Percentiles rank a stretch among this genome's conserved stretches.
These are phyloP conservation scores for Malus orientalis DNA, from an alignment of 306 rosid genomes.

Conservation along the genomic window DNA sequence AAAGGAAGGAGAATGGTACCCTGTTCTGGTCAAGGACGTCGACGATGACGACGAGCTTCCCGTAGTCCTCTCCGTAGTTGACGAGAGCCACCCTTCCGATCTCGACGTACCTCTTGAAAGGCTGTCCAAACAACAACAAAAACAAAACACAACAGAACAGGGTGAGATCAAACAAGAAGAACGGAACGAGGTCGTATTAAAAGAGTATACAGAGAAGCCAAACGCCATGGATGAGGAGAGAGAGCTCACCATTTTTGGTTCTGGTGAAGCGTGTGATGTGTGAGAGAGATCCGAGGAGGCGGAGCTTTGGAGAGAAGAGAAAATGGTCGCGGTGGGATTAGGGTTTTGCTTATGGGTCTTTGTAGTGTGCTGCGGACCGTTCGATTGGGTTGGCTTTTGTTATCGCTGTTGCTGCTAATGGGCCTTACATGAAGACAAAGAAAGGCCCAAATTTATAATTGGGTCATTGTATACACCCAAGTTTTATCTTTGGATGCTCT, in stretches of 20 bases:
- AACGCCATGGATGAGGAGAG: background rate
- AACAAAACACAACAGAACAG: background rate
- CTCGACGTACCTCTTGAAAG: slow-evolving; percentile 92
- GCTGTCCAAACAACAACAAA: slow-evolving; percentile 25
- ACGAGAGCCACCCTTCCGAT: slow-evolving; percentile 87
- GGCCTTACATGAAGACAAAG: background rate
- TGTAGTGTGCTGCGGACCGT: background rate
- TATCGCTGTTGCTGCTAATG: background rate
- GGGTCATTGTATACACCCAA: too few relatives aligned
- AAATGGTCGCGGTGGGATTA: background rate
- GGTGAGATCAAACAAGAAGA: background rate
- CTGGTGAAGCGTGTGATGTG: slow-evolving; percentile 8
- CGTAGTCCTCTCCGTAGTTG: slow-evolving; percentile 86
- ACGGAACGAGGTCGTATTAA: background rate
- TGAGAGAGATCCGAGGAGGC: background rate
- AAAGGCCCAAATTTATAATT: background rate
- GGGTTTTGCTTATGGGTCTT: slow-evolving; percentile 13
- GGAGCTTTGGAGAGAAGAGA: background rate
- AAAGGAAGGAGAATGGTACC: slow-evolving; percentile 14
- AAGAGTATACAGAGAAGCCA: background rate
- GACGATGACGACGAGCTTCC: slow-evolving; percentile 86
- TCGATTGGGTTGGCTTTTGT: background rate
- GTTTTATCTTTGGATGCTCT: too few relatives aligned
- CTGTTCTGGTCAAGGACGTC: slow-evolving; percentile 88
- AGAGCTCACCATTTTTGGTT: slow-evolving; percentile 45